A percentile compares a stretch with the other conserved stretches of the same genome.
Evolutionary conservation across 2,329 filamentous ascomycete species (phyloP).

Genomic region (Emmonsiellopsis sp.): DNA sequence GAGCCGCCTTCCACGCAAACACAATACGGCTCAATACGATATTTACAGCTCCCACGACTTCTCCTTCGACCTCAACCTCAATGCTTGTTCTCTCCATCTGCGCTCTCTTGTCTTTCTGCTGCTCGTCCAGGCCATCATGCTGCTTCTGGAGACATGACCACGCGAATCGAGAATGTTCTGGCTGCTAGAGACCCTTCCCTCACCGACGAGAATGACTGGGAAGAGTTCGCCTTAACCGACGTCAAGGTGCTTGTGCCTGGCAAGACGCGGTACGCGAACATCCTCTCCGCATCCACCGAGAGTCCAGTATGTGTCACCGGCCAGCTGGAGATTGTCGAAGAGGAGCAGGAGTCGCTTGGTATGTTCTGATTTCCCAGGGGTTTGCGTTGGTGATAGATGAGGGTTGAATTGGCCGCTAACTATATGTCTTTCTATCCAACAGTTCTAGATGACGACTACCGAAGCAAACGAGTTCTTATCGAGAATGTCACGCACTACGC

Average conservation of each 20-base stretch:
- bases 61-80: conserved; percentile 1
- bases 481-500: conserved; percentile 42
- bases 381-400: neutral
- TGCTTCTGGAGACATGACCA: conserved; percentile 31
- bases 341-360: conserved; percentile 36
- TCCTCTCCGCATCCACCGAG: conserved; percentile 47
- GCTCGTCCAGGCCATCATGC: conserved; percentile 22
- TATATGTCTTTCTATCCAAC: conserved; percentile 5
- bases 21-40: no score
- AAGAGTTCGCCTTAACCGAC: conserved; percentile 49
- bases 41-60: neutral
- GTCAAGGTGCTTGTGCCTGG: conserved; percentile 44
- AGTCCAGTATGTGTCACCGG: conserved; percentile 49
- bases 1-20: no score
- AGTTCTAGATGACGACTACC: conserved; percentile 33
- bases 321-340: conserved; percentile 37
- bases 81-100: conserved; percentile 1
- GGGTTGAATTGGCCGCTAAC: neutral
- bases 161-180: conserved; percentile 39
- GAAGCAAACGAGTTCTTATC: conserved; percentile 36
- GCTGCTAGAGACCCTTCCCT: conserved; percentile 35
- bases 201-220: conserved; percentile 48
- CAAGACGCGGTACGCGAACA: conserved; percentile 42
- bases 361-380: conserved; percentile 10
- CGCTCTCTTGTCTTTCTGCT: neutral